Evolutionary conservation across 1,284 basidiomycete genomes (phyloP).

Genomic region (Xerocomus nothofagi): DNA sequence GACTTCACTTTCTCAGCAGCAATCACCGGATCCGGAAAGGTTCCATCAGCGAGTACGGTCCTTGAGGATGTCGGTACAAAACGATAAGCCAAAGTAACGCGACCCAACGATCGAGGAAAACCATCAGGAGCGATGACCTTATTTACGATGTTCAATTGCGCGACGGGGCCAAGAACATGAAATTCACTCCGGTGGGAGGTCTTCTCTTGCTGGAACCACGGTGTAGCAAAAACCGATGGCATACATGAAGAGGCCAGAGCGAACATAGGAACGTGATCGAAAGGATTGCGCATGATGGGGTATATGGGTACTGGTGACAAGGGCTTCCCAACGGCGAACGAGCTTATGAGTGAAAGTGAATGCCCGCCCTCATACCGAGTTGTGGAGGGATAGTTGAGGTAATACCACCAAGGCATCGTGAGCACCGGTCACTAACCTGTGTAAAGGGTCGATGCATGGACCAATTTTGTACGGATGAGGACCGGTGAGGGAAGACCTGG

Average conservation of each 20-base stretch:
- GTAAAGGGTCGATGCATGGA: constrained; percentile 6
- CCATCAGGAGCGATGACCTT: constrained; percentile 29
- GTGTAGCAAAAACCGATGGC: background rate
- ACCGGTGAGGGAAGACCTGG: constrained; percentile 1
- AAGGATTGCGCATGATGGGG: constrained; percentile 8
- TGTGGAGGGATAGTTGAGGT: background rate
- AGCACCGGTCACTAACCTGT: constrained; percentile 5
- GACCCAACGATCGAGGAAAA: constrained; percentile 24
- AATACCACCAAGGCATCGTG: background rate
- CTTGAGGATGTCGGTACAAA: constrained; percentile 11
- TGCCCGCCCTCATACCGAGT: constrained; percentile 1
- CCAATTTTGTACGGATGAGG: constrained; percentile 4
- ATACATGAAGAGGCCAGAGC: background rate
- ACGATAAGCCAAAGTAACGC: background rate
- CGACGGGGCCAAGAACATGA: constrained; percentile 20
- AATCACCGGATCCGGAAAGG: constrained; percentile 37
- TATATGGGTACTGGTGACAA: background rate
- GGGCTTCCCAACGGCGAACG: background rate
- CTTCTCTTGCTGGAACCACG: background rate
- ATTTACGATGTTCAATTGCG: constrained; percentile 26
- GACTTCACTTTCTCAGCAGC: constrained; percentile 29
- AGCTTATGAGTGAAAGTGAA: constrained; percentile 4
- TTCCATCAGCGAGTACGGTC: constrained; percentile 22
- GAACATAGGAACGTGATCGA: background rate
- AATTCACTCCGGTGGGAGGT: background rate